Conservation (phyloP, 2,329 filamentous ascomycete species). For the Ceratocystis albifundus region DNA sequence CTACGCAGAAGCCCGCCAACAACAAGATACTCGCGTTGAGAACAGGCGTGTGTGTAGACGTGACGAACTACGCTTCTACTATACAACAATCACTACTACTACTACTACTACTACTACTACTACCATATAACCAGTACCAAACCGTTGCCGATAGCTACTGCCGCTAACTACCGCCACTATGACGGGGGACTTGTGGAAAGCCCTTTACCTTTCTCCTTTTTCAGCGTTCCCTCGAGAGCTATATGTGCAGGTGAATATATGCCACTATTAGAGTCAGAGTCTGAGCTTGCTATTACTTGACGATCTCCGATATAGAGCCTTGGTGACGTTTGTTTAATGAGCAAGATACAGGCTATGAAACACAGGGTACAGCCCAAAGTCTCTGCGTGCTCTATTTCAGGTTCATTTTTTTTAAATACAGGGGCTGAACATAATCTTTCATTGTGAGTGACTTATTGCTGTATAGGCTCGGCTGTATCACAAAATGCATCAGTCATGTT, state of each 20-base stretch:
- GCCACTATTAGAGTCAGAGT: slow-evolving; percentile 11
- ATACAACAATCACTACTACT: no score
- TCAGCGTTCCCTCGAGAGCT: neutral
- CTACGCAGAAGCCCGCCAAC: no score
- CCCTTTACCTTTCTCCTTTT: neutral
- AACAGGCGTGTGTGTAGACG: no score
- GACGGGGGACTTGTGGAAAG: neutral
- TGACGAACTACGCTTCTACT: no score
- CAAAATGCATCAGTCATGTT: neutral
- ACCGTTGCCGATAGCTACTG: neutral
- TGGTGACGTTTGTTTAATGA: slow-evolving; percentile 6
- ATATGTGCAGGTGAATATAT: slow-evolving; percentile 10
- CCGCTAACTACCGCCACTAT: neutral
- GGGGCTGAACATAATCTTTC: neutral
- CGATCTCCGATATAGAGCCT: slow-evolving; percentile 1
- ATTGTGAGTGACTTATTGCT: neutral
- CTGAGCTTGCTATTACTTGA: slow-evolving; percentile 1
- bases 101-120: no score
- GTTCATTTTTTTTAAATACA: neutral
- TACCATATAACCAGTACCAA: no score
- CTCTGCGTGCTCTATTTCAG: neutral
- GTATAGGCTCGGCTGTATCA: neutral
- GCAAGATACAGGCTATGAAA: neutral
- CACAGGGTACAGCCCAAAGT: neutral
- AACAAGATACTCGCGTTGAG: no score